phyloP scores from a whole-genome alignment of 2,329 filamentous ascomycete species.

The Trichoderma sp. region DNA sequence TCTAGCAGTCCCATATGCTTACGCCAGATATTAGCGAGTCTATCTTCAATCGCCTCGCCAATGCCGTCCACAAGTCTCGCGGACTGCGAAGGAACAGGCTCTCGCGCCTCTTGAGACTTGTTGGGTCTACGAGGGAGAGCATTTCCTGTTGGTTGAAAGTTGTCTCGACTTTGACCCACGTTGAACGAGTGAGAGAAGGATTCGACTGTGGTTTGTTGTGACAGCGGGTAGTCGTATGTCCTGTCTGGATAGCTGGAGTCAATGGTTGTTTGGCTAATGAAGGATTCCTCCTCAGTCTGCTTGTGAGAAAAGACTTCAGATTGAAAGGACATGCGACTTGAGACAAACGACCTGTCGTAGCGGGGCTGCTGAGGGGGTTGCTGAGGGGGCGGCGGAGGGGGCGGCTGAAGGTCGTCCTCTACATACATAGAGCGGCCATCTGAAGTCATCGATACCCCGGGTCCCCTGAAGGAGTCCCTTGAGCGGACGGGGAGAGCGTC shows the following conservation, averaged over 20 bases:
- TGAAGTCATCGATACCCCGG: neutral
- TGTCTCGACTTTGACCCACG: neutral
- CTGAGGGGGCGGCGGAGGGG: no score
- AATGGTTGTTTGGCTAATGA: constrained; percentile 42
- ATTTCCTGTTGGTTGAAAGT: neutral
- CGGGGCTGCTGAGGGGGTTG: neutral
- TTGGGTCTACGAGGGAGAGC: neutral
- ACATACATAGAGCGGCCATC: neutral
- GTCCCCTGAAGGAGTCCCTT: neutral
- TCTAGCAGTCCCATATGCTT: constrained; percentile 32
- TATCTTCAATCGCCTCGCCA: constrained; percentile 31
- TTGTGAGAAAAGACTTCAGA: constrained; percentile 34
- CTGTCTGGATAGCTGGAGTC: constrained; percentile 16
- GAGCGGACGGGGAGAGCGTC: constrained; percentile 30
- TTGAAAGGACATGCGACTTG: constrained; percentile 11
- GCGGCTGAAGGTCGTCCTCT: neutral
- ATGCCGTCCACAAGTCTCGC: neutral
- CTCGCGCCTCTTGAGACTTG: no score
- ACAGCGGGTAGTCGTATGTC: constrained; percentile 20
- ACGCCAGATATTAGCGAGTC: constrained; percentile 47
- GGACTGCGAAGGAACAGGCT: neutral
- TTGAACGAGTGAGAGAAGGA: constrained; percentile 25
- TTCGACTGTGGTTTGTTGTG: constrained; percentile 26
- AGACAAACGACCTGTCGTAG: constrained; percentile 36
- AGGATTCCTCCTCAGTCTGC: constrained; percentile 30